Evolutionary conservation across 2,329 filamentous ascomycete species (phyloP), one percentile per base, ranked within the genome.

Genomic region (Colletotrichum eleusines): DNA sequence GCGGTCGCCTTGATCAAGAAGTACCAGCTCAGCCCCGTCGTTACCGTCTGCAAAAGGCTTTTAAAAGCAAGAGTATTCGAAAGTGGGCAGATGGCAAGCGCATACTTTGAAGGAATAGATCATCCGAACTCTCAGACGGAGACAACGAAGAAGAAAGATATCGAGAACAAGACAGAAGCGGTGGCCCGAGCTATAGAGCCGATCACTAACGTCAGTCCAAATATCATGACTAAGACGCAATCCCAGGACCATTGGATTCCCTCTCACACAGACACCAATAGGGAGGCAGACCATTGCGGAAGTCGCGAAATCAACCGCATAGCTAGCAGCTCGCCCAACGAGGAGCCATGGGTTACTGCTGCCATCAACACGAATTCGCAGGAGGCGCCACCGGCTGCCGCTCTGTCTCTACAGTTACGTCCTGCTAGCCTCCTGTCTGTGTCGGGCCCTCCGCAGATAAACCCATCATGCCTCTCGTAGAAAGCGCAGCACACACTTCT

Each of bases 401-500:
- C 53, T 38, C 33, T n/a, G 3, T n/a, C 14, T 26, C 33, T n/a
- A 16, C 11, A 55, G 31, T 23, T 2, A 16, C 9, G 12, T 12
- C 9, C 12, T 11, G 11, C n/a, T n/a, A 26, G 53, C 14, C 6
- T 9, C 23, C 2, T 12, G 12, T 26, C 31, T n/a, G 9, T 23
- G 12, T 18, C n/a, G 20, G 4, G n/a, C 12, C 28, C 16, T 8
- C 14, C 44, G 16, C 28, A 18, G 44, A 33, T 14, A 8, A 11
- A 14, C 20, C 16, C 31, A 18, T n/a, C 58, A 23, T 38, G n/a
- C n/a, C 23, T 63, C 8, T 28, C 33, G 4, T 51, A 53, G 23
- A 14, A 63, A 18, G 60, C 60, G 20, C 60, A 63, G 2, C 60
- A 63, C 11, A 26, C 14, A 1, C 60, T 63, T 23, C 6, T 63